Percentiles rank a stretch among this genome's conserved stretches.
phyloP scores from a whole-genome alignment of 2,329 filamentous ascomycete genomes.

The Xylaria sp. region DNA sequence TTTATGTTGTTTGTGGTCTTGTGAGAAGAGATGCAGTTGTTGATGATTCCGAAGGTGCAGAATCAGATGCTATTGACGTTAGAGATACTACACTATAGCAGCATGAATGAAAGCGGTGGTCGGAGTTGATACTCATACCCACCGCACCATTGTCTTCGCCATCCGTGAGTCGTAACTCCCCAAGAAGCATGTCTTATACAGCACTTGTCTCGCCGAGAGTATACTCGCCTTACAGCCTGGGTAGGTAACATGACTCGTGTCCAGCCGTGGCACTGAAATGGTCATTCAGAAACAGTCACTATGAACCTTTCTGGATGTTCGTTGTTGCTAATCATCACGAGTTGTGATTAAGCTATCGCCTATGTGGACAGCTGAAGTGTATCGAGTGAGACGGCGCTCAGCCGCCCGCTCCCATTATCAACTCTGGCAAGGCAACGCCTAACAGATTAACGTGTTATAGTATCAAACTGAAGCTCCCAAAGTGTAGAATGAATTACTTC shows the following conservation, averaged over 20 bases:
- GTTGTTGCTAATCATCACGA: neutral
- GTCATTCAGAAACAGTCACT: neutral
- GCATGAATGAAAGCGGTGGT: neutral
- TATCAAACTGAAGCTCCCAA: neutral
- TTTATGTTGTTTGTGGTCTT: neutral
- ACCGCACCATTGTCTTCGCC: neutral
- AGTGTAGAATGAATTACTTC: neutral
- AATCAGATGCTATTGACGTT: neutral
- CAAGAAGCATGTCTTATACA: neutral
- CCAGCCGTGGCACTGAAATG: neutral
- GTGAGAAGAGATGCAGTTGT: neutral
- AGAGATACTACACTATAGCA: neutral
- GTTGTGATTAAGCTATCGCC: neutral
- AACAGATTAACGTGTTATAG: neutral
- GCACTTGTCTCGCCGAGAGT: neutral
- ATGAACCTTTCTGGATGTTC: neutral
- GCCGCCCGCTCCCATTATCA: neutral
- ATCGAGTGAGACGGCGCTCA: neutral
- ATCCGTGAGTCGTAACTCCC: neutral
- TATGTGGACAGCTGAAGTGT: constrained; percentile 6
- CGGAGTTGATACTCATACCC: neutral
- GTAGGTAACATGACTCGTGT: neutral
- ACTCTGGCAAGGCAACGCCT: neutral
- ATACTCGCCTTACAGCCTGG: neutral
- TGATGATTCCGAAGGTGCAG: neutral